A percentile compares a stretch with the other conserved stretches of the same genome.
These are phyloP conservation scores for Backusella tuberculispora DNA, from an alignment of 192 early-diverging fungal genomes.

Conservation along the genomic window DNA sequence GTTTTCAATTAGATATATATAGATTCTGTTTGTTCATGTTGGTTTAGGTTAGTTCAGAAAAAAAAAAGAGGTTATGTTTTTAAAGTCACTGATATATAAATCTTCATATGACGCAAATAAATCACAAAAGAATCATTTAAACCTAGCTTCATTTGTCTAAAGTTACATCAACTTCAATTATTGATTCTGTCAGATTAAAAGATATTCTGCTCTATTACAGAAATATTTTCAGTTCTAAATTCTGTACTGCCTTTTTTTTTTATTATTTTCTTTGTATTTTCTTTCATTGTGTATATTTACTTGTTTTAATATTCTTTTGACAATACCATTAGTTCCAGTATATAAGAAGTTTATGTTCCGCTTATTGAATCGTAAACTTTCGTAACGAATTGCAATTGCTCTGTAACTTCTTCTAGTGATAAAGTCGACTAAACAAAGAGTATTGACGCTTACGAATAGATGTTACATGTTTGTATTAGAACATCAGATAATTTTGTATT, in stretches of 20 bases:
- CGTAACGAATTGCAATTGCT: neutral
- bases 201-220: constrained; percentile 10
- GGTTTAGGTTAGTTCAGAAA: neutral
- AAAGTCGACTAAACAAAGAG: neutral
- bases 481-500: neutral
- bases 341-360: neutral
- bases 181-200: constrained; percentile 7
- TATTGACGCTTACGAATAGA: neutral
- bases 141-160: neutral
- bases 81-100: neutral
- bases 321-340: neutral
- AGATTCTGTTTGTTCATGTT: constrained; percentile 9
- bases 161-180: neutral
- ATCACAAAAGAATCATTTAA: neutral
- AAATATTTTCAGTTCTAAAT: neutral
- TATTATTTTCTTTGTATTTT: neutral
- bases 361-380: neutral
- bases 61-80: neutral
- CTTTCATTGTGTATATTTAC: neutral
- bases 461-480: neutral
- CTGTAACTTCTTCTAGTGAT: neutral
- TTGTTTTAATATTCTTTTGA: neutral
- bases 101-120: neutral
- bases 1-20: neutral
- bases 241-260: neutral